These are phyloP conservation scores for Hypoxylon sp. DNA, from an alignment of 2,329 filamentous ascomycete genomes.

Conservation along the genomic window DNA sequence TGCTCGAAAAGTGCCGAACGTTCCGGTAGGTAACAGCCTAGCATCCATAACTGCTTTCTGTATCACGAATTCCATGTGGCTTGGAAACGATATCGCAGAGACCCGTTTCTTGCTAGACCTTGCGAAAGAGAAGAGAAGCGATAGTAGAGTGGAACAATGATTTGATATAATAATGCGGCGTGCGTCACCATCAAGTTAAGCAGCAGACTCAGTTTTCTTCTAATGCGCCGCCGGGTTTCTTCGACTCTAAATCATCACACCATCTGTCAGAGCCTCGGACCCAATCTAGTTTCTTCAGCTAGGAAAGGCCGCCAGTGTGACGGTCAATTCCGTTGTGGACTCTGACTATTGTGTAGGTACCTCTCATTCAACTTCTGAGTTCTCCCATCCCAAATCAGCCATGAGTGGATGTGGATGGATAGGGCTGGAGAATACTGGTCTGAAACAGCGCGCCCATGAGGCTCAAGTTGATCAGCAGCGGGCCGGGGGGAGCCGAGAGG, in stretches of 20 bases:
- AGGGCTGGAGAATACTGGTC: not conserved
- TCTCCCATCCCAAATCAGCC: not conserved
- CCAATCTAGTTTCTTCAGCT: constrained; percentile 7
- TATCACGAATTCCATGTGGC: constrained; percentile 2
- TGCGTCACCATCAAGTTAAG: constrained; percentile 7
- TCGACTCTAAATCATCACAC: not conserved
- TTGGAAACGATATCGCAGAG: not conserved
- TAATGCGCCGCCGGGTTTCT: constrained; percentile 5
- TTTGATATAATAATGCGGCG: constrained; percentile 4
- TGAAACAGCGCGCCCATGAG: not conserved
- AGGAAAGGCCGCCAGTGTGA: constrained; percentile 14
- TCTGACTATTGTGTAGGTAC: not conserved
- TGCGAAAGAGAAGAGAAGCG: not conserved
- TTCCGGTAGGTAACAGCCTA: constrained; percentile 13
- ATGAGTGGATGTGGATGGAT: constrained; percentile 2
- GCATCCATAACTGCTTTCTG: not conserved
- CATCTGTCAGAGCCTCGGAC: constrained; percentile 1
- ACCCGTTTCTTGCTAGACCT: not conserved
- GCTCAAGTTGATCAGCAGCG: not conserved
- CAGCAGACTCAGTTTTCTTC: constrained; percentile 2
- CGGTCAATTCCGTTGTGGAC: constrained; percentile 24
- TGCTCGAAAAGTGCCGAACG: constrained; percentile 16
- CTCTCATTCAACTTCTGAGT: not conserved
- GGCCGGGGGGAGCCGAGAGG: not conserved
- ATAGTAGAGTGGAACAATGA: not conserved